Percentiles rank a stretch among this genome's conserved stretches.
phyloP scores from a whole-genome alignment of 306 rosid genomes.

The Phaseolus lunatus region DNA sequence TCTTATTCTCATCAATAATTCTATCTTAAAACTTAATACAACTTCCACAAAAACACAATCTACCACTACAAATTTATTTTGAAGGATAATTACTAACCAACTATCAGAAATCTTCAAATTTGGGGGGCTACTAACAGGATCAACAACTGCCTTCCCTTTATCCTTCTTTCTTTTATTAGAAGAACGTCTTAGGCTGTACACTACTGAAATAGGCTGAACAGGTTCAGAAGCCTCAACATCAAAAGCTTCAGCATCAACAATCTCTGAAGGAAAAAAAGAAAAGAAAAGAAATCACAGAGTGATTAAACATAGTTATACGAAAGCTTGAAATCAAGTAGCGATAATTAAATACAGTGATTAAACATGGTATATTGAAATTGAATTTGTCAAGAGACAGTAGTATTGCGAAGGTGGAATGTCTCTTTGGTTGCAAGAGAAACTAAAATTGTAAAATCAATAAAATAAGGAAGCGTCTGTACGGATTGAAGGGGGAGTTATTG shows the following conservation, averaged over 20 bases:
- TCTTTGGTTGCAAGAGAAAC: too few species aligned
- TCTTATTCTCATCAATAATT: too few species aligned
- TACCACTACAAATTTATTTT: neutral
- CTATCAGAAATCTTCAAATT: slow-evolving; percentile 5
- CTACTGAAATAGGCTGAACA: slow-evolving; percentile 55
- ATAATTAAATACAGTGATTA: neutral
- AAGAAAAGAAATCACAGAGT: neutral
- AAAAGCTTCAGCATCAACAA: slow-evolving; percentile 42
- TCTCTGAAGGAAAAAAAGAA: slow-evolving; percentile 43
- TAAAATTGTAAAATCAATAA: too few species aligned
- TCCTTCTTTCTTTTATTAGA: slow-evolving; percentile 52
- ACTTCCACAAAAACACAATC: slow-evolving; percentile 13
- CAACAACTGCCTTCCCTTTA: slow-evolving; percentile 50
- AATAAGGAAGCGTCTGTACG: neutral
- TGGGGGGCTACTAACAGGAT: slow-evolving; percentile 46
- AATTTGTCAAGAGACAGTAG: neutral
- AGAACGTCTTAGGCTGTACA: slow-evolving; percentile 45
- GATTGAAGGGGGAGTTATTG: neutral
- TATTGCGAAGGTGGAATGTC: neutral
- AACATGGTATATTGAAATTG: neutral
- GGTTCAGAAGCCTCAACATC: slow-evolving; percentile 51
- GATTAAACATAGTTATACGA: neutral
- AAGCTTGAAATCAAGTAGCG: neutral
- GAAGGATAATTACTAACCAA: slow-evolving; percentile 55
- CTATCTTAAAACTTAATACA: neutral